These are phyloP conservation scores for Myrmaecium sp. DNA, from an alignment of 2,329 filamentous ascomycete species.

Conservation along the genomic window DNA sequence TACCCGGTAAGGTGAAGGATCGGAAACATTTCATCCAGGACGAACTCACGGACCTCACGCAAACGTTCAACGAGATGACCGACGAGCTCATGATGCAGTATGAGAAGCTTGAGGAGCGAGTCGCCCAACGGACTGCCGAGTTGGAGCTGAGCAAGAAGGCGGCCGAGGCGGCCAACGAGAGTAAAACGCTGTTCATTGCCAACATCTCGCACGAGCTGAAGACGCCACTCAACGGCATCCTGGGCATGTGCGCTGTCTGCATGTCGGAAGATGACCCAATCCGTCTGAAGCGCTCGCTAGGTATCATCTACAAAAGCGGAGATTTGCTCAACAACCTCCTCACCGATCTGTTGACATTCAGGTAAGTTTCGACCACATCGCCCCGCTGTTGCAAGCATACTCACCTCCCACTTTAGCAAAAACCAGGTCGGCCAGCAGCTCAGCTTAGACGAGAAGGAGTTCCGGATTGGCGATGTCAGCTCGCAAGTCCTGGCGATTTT, in stretches of 20 bases:
- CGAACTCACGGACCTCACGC: constrained; percentile 67
- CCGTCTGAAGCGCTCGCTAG: constrained; percentile 66
- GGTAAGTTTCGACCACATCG: constrained; percentile 6
- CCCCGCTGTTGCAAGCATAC: background rate
- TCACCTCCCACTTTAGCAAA: constrained; percentile 40
- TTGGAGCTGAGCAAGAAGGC: constrained; percentile 81
- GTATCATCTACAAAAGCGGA: constrained; percentile 76
- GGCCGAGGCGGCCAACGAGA: constrained; percentile 87
- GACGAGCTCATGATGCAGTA: constrained; percentile 83
- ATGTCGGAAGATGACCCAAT: constrained; percentile 76
- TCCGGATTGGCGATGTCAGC: constrained; percentile 65
- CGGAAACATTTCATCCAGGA: constrained; percentile 62
- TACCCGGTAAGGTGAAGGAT: constrained; percentile 67
- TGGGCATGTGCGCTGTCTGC: constrained; percentile 85
- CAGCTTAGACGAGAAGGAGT: constrained; percentile 69
- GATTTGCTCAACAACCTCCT: constrained; percentile 73
- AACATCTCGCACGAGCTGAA: constrained; percentile 83
- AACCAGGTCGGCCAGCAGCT: constrained; percentile 83
- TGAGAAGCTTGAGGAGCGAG: constrained; percentile 65
- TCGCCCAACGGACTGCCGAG: constrained; percentile 65
- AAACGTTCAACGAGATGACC: constrained; percentile 85
- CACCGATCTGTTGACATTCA: constrained; percentile 76
- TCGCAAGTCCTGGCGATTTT: constrained; percentile 76
- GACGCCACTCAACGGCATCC: constrained; percentile 85
- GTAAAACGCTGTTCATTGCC: constrained; percentile 93